Evolutionary conservation across 2,329 filamentous ascomycete species (phyloP).

Genomic region (Ustulina deusta): DNA sequence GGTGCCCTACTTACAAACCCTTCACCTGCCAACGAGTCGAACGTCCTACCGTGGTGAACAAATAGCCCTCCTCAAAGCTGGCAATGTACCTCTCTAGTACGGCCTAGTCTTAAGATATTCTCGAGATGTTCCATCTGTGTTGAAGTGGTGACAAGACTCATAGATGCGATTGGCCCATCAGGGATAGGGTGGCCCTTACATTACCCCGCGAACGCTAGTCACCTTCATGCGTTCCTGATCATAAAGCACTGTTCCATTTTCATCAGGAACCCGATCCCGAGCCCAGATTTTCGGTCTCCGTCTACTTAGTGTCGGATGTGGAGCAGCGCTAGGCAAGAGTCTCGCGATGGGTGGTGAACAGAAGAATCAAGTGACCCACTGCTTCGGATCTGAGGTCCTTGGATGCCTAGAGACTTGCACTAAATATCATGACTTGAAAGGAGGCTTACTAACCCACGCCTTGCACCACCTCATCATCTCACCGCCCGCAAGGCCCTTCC

Average conservation of each 20-base stretch:
- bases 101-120: background rate
- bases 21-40: background rate
- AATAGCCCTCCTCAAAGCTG: constrained; percentile 4
- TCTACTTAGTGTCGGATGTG: constrained; percentile 33
- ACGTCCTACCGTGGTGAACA: background rate
- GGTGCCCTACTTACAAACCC: background rate
- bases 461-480: constrained; percentile 3
- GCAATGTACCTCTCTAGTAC: constrained; percentile 8
- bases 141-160: constrained; percentile 10
- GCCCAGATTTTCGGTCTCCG: constrained; percentile 45
- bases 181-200: constrained; percentile 14
- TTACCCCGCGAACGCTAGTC: constrained; percentile 11
- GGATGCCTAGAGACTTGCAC: constrained; percentile 28
- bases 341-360: constrained; percentile 25
- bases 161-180: constrained; percentile 28
- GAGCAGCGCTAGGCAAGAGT: constrained; percentile 16
- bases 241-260: constrained; percentile 9
- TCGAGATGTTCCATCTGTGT: constrained; percentile 4
- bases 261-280: constrained; percentile 34
- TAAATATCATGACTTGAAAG: constrained; percentile 9
- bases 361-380: constrained; percentile 36
- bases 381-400: constrained; percentile 46
- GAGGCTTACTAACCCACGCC: constrained; percentile 28
- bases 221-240: constrained; percentile 16
- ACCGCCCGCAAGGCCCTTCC: constrained; percentile 3